Percentiles rank a stretch among this genome's conserved stretches.
These are phyloP conservation scores for Allomyces javanicus DNA, from an alignment of 192 early-diverging fungal species.

Conservation along the genomic window DNA sequence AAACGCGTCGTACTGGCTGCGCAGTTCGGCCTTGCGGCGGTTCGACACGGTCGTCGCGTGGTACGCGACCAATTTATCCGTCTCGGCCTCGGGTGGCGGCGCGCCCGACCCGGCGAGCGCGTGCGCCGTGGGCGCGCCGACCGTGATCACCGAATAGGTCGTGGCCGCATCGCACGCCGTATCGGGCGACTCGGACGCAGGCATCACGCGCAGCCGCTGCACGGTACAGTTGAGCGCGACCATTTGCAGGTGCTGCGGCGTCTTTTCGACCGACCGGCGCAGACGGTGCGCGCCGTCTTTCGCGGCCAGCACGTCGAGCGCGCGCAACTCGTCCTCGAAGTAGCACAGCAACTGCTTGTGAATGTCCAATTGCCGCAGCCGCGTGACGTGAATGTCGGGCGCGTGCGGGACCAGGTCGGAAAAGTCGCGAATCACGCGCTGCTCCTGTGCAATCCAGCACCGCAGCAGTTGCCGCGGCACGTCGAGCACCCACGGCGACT, in stretches of 20 bases:
- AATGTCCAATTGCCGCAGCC: neutral
- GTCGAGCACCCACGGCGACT: neutral
- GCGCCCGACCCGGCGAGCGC: neutral
- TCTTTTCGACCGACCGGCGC: neutral
- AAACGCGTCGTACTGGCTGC: neutral
- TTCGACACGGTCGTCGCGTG: neutral
- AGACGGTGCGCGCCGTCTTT: neutral
- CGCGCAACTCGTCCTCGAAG: neutral
- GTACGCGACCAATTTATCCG: neutral
- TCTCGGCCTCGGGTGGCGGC: neutral
- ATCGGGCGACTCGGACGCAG: neutral
- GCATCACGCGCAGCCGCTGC: neutral
- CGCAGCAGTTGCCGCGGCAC: neutral
- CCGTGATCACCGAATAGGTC: neutral
- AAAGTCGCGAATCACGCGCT: neutral
- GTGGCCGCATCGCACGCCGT: neutral
- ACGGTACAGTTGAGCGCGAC: neutral
- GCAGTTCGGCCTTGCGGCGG: neutral
- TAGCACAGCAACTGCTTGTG: neutral
- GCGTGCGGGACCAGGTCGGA: neutral
- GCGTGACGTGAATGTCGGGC: neutral
- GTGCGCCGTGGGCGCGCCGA: neutral
- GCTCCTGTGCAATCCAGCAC: neutral
- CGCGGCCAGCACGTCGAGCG: neutral
- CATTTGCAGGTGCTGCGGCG: neutral